phyloP scores from a whole-genome alignment of 1,284 basidiomycete species.

The Ustanciosporium gigantosporum region DNA sequence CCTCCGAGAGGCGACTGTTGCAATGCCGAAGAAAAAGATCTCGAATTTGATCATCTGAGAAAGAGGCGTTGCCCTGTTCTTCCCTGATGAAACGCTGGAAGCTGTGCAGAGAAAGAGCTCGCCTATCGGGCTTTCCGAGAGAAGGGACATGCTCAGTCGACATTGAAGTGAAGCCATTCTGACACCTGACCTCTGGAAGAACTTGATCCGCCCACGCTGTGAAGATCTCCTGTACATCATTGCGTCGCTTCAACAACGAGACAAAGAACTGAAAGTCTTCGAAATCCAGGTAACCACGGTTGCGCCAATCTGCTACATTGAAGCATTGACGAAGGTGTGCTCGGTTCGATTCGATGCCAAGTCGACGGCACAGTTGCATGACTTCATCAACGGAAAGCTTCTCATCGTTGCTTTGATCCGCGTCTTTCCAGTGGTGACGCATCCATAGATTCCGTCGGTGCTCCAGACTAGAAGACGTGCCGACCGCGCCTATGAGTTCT shows the following conservation, averaged over 20 bases:
- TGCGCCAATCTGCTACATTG: constrained; percentile 73
- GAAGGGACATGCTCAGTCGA: neutral
- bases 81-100: constrained; percentile 42
- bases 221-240: constrained; percentile 71
- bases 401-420: constrained; percentile 70
- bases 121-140: neutral
- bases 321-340: constrained; percentile 72
- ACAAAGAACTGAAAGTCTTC: constrained; percentile 82
- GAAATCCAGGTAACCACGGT: constrained; percentile 77
- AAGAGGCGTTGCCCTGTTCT: constrained; percentile 43
- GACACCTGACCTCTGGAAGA: neutral
- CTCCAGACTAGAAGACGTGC: constrained; percentile 62
- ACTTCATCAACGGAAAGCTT: constrained; percentile 75
- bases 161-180: neutral
- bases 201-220: constrained; percentile 29
- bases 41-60: constrained; percentile 19
- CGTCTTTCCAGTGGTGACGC: constrained; percentile 78
- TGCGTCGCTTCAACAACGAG: constrained; percentile 77
- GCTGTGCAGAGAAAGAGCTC: neutral
- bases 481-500: constrained; percentile 40
- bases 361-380: constrained; percentile 72
- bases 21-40: constrained; percentile 31
- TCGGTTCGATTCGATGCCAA: constrained; percentile 73
- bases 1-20: constrained; percentile 22
- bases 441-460: constrained; percentile 77